Evolutionary conservation across 169 alveolate species (phyloP).

Genomic region (Cardiosporidium cionae): DNA sequence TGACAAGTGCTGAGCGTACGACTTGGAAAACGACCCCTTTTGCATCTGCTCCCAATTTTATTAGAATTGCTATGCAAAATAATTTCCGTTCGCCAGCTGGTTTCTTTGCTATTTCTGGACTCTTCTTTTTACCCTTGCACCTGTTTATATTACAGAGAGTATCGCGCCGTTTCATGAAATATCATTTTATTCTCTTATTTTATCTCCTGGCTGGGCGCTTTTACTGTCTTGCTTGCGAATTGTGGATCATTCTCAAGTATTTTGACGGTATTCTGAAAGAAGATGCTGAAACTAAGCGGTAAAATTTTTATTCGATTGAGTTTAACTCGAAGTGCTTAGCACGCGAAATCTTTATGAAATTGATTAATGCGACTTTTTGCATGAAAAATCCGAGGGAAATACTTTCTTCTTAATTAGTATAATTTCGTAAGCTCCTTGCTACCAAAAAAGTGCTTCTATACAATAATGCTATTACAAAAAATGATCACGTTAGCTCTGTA

Average conservation of each 20-base stretch:
- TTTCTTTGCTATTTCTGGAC: not conserved
- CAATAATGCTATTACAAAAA: too few relatives aligned
- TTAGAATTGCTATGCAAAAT: not conserved
- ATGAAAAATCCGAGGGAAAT: too few relatives aligned
- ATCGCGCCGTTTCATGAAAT: not conserved
- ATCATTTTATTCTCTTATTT: not conserved
- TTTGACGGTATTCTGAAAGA: not conserved
- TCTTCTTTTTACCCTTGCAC: not conserved
- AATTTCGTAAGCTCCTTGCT: too few relatives aligned
- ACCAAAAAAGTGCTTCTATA: too few relatives aligned
- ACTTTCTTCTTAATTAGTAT: too few relatives aligned
- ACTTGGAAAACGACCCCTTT: slow-evolving; percentile 1
- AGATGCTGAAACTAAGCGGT: not conserved
- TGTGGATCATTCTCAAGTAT: not conserved
- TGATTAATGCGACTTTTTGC: too few relatives aligned
- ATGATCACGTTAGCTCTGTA: too few relatives aligned
- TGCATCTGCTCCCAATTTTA: not conserved
- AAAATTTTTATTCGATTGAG: not conserved
- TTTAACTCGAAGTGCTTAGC: too few relatives aligned
- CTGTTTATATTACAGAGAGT: not conserved
- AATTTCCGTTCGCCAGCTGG: not conserved
- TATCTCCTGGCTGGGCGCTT: not conserved
- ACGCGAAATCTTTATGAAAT: too few relatives aligned
- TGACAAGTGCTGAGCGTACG: not conserved
- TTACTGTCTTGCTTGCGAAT: not conserved